Base-by-base conservation (phyloP, 75 land plant species). In the Selaginella tamariscina region DNA sequence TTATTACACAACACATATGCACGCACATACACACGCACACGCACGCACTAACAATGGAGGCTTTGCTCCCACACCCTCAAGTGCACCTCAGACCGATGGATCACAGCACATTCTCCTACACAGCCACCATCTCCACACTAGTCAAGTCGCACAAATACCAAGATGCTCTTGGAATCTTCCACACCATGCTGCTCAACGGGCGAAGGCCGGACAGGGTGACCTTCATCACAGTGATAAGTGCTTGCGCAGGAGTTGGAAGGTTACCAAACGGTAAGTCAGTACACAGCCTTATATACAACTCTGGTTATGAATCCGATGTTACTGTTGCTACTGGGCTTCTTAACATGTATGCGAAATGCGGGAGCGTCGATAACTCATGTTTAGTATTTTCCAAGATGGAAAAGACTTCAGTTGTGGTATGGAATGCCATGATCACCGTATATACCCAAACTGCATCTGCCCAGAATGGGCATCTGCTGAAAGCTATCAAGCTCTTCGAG, bases 261-360 rank as follows among this genome's bases (percentile, higher is more conserved):
- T 60, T 78, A 75, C 75, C 32, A 32, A 24, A 70, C 24, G 84
- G 82, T 24, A 78, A 74, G 75, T 74, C 78, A 0, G 56, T 87
- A 66, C 83, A 87, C 75, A 83, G 73, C 2, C 76, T 71, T 71
- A 74, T 29, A 76, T 0, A 74, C 78, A 66, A 66, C 75, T 68
- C 28, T 32, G 83, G 81, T 44, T 76, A 82, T 62, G 83, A 75
- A n/a, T 67, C 70, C 21, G 56, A 78, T 59, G 77, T 83, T 31
- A 79, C 74, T 74, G 54, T 83, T 23, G 65, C 72, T 0, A 83
- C 82, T 65, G 81, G 82, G n/a, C 70, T 87, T 68, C 24, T 82
- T 1, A 83, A 82, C 30, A 75, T 87, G 90, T 87, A 83, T 70
- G 64, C 82, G 0, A 83, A 83, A 67, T 83, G 86, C 74, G 82